Conservation (phyloP, 2,329 filamentous ascomycete genomes). For the Cyanodermella asteris region DNA sequence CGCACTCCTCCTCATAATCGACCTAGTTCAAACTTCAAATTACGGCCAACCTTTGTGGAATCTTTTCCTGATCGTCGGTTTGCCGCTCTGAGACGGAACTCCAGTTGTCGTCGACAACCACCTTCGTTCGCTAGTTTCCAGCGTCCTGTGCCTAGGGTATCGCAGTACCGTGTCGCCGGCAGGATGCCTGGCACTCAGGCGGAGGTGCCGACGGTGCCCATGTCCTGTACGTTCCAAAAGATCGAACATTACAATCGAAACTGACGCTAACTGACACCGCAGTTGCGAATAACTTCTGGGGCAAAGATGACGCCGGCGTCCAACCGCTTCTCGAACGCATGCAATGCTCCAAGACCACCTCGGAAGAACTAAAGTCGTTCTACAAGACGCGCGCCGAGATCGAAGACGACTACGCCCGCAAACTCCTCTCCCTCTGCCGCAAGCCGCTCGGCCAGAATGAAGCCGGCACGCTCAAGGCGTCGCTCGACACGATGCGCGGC, state of each 20-base stretch:
- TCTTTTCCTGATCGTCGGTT: too few species aligned
- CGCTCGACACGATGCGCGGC: conserved; percentile 66
- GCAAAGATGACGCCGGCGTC: conserved; percentile 94
- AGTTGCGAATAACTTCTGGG: conserved; percentile 99
- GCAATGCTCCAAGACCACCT: conserved; percentile 81
- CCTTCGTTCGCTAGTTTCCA: too few species aligned
- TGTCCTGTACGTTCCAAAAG: conserved; percentile 37
- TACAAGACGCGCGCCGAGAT: conserved; percentile 75
- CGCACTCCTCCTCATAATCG: too few species aligned
- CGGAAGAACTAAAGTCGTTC: conserved; percentile 81
- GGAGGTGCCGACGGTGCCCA: conserved; percentile 41
- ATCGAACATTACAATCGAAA: not conserved
- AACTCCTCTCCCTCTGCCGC: conserved; percentile 62
- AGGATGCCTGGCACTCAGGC: conserved; percentile 39
- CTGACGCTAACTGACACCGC: conserved; percentile 14
- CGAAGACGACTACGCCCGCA: conserved; percentile 89
- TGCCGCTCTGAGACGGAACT: too few species aligned
- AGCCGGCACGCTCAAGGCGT: conserved; percentile 58
- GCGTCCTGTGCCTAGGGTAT: too few species aligned
- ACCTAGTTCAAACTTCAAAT: too few species aligned
- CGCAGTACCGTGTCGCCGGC: too few species aligned
- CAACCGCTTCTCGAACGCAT: conserved; percentile 79
- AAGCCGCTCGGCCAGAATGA: conserved; percentile 82
- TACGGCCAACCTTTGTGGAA: too few species aligned
- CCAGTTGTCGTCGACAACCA: too few species aligned